Conservation (phyloP, 1,284 basidiomycete genomes). For the Ustanciosporium gigantosporum region DNA sequence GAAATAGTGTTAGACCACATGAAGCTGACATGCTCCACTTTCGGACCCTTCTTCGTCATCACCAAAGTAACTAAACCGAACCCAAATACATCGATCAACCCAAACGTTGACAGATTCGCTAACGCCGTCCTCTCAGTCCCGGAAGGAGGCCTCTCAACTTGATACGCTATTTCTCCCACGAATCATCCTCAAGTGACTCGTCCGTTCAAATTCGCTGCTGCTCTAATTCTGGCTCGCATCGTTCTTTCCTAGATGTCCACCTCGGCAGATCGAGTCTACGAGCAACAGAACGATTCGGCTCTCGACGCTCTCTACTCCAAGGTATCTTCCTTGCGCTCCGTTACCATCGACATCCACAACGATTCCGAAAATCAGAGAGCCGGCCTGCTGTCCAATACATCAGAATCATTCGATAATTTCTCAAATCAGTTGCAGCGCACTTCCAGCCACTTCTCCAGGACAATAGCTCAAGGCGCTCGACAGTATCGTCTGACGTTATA, state of each 20-base stretch:
- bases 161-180: too few relatives aligned
- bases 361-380: slow-evolving; percentile 50
- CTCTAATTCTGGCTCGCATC: too few relatives aligned
- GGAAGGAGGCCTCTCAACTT: too few relatives aligned
- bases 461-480: slow-evolving; percentile 34
- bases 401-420: slow-evolving; percentile 44
- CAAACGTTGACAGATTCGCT: too few relatives aligned
- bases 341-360: slow-evolving; percentile 54
- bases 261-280: slow-evolving; percentile 47
- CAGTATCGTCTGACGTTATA: slow-evolving; percentile 43
- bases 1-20: too few relatives aligned
- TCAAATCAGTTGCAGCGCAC: slow-evolving; percentile 30
- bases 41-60: too few relatives aligned
- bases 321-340: slow-evolving; percentile 47
- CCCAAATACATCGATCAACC: too few relatives aligned
- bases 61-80: too few relatives aligned
- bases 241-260: slow-evolving; percentile 39
- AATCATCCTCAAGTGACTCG: too few relatives aligned
- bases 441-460: slow-evolving; percentile 36
- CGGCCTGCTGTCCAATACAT: slow-evolving; percentile 21
- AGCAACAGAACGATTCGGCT: slow-evolving; percentile 57
- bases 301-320: slow-evolving; percentile 53
- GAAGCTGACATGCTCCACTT: too few relatives aligned
- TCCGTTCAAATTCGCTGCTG: too few relatives aligned
- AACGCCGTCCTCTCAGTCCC: too few relatives aligned